phyloP scores from a whole-genome alignment of 805 yeast species.

The Ogataea henricii region DNA sequence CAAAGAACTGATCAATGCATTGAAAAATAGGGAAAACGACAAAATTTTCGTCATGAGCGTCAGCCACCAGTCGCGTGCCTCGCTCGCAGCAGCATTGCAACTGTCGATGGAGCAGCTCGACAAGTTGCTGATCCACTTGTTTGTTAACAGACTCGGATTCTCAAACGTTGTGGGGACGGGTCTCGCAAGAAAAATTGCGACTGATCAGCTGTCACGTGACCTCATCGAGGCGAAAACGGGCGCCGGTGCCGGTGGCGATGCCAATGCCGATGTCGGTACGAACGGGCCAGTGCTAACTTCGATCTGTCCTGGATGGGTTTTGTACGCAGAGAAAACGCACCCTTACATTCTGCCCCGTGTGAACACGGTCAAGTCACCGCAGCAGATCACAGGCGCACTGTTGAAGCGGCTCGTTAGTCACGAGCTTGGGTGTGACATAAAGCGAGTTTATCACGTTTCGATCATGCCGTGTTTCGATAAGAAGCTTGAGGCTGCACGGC shows the following conservation, averaged over 20 bases:
- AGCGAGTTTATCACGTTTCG: constrained; percentile 71
- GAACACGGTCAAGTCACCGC: constrained; percentile 83
- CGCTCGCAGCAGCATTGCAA: constrained; percentile 69
- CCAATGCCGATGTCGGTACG: no score
- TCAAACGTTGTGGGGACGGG: constrained; percentile 80
- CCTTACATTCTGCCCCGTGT: constrained; percentile 74
- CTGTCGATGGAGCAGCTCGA: constrained; percentile 61
- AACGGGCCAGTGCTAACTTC: constrained; percentile 62
- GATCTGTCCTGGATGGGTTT: constrained; percentile 94
- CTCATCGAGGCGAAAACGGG: constrained; percentile 20
- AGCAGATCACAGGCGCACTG: constrained; percentile 85
- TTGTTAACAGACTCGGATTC: constrained; percentile 65
- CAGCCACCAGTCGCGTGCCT: constrained; percentile 83
- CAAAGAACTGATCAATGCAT: constrained; percentile 65
- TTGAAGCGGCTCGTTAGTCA: constrained; percentile 53
- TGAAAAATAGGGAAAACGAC: constrained; percentile 37
- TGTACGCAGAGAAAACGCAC: constrained; percentile 94
- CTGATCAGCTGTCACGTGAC: constrained; percentile 49
- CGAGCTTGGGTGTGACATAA: constrained; percentile 32
- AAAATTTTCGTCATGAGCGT: constrained; percentile 70
- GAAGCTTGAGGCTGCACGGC: constrained; percentile 90
- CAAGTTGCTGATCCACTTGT: constrained; percentile 55
- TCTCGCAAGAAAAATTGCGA: constrained; percentile 70
- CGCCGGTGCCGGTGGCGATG: no score
- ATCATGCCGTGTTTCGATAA: constrained; percentile 98